phyloP scores from a whole-genome alignment of 257 asterid species.

The Penstemon eatonii region DNA sequence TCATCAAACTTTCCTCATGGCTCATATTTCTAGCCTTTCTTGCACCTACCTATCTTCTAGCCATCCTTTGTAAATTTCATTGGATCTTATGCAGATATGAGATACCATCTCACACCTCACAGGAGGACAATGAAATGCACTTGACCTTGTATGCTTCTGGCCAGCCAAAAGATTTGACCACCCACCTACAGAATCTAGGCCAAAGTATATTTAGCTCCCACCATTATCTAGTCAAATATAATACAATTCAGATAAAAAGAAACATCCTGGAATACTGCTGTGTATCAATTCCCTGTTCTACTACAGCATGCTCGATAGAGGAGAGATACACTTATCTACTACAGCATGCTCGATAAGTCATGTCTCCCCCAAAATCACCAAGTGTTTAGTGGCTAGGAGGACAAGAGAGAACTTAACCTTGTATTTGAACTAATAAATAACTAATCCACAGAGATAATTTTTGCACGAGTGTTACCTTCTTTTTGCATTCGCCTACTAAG shows the following conservation, averaged over 20 bases:
- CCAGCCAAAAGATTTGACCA: conserved; percentile 5
- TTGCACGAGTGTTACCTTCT: conserved; percentile 59
- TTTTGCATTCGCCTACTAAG: conserved; percentile 96
- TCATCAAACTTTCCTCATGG: conserved; percentile 1
- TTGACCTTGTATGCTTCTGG: not conserved
- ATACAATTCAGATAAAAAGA: not conserved
- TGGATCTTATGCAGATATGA: not conserved
- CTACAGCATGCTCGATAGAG: not conserved
- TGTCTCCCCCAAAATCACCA: not conserved
- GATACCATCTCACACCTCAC: no score
- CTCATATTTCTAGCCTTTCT: not conserved
- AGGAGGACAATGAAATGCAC: not conserved
- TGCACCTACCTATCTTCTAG: conserved; percentile 2
- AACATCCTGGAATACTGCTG: not conserved
- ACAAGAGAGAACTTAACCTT: conserved; percentile 1
- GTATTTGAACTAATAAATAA: conserved; percentile 9
- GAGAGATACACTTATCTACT: not conserved
- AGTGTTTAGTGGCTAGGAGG: not conserved
- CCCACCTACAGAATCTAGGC: conserved; percentile 4
- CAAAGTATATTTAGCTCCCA: not conserved
- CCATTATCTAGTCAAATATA: not conserved
- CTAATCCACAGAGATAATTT: not conserved
- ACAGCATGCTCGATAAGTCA: conserved; percentile 13
- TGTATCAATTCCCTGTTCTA: not conserved
- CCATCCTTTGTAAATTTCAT: not conserved